Evolutionary conservation across 495 filamentous ascomycete species (phyloP).

Genomic region (Mytilinidion resinicola): DNA sequence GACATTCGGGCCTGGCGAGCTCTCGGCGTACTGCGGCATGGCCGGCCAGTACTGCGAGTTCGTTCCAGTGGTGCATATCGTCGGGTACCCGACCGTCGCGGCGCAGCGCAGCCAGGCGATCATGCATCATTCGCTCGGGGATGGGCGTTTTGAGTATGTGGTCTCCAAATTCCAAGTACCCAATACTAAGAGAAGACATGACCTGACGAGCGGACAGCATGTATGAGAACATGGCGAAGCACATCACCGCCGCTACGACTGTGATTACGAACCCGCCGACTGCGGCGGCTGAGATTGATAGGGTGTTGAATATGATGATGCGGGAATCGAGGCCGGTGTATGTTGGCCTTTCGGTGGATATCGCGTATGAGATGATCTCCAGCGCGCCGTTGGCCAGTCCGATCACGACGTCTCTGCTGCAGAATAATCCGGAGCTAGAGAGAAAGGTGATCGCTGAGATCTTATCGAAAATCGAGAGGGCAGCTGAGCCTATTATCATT

Average conservation of each 20-base stretch:
- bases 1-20: conserved; percentile 16
- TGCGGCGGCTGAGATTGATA: conserved; percentile 39
- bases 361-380: conserved; percentile 30
- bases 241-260: conserved; percentile 32
- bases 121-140: conserved; percentile 28
- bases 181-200: neutral
- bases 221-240: conserved; percentile 38
- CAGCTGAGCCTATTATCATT: conserved; percentile 33
- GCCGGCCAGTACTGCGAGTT: conserved; percentile 26
- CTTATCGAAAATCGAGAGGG: conserved; percentile 17
- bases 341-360: conserved; percentile 33
- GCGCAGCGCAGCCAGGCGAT: conserved; percentile 8
- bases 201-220: conserved; percentile 25
- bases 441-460: conserved; percentile 28
- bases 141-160: conserved; percentile 23
- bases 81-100: conserved; percentile 47
- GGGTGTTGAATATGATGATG: conserved; percentile 34
- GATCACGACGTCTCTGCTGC: conserved; percentile 18
- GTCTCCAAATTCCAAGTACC: conserved; percentile 13
- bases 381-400: conserved; percentile 23
- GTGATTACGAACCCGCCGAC: conserved; percentile 33
- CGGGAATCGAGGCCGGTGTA: conserved; percentile 18
- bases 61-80: conserved; percentile 59
- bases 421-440: conserved; percentile 16
- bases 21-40: conserved; percentile 24